Percentiles rank a stretch among this genome's conserved stretches.
These are phyloP conservation scores for Ascochyta rabiei DNA, from an alignment of 2,329 filamentous ascomycete genomes.

Conservation along the genomic window DNA sequence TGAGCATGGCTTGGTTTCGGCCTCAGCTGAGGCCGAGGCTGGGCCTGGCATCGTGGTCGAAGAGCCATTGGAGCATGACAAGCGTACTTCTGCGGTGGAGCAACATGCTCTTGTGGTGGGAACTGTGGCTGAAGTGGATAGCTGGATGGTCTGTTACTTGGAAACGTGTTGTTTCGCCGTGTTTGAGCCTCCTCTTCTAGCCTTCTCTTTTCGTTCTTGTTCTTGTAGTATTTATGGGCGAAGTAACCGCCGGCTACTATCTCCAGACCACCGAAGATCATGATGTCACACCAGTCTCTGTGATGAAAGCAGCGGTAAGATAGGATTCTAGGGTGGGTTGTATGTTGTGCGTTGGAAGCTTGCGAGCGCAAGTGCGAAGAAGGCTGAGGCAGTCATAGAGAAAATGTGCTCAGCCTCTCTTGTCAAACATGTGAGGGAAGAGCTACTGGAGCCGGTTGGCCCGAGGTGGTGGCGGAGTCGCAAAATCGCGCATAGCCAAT, in stretches of 20 bases:
- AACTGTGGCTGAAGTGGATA: slow-evolving; percentile 20
- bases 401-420: slow-evolving; percentile 31
- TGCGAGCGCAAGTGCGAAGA: slow-evolving; percentile 2
- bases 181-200: slow-evolving; percentile 34
- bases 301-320: neutral
- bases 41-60: slow-evolving; percentile 18
- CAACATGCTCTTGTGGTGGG: slow-evolving; percentile 18
- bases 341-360: neutral
- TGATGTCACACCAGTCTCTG: slow-evolving; percentile 28
- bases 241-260: slow-evolving; percentile 45
- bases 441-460: slow-evolving; percentile 28
- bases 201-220: slow-evolving; percentile 42
- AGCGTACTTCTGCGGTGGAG: slow-evolving; percentile 35
- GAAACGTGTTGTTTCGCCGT: slow-evolving; percentile 38
- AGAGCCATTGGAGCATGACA: slow-evolving; percentile 26
- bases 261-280: slow-evolving; percentile 49
- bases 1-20: slow-evolving; percentile 26
- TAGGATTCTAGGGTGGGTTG: neutral
- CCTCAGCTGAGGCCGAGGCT: slow-evolving; percentile 22
- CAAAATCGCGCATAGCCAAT: neutral
- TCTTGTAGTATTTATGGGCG: slow-evolving; percentile 43
- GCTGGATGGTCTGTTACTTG: slow-evolving; percentile 24
- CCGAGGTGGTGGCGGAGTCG: slow-evolving; percentile 34
- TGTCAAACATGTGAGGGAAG: slow-evolving; percentile 20
- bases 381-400: slow-evolving; percentile 28